Percentiles rank a stretch among this genome's conserved stretches.
Evolutionary conservation across 345 rosid genomes (phyloP).

Genomic region (Gossypium australe): DNA sequence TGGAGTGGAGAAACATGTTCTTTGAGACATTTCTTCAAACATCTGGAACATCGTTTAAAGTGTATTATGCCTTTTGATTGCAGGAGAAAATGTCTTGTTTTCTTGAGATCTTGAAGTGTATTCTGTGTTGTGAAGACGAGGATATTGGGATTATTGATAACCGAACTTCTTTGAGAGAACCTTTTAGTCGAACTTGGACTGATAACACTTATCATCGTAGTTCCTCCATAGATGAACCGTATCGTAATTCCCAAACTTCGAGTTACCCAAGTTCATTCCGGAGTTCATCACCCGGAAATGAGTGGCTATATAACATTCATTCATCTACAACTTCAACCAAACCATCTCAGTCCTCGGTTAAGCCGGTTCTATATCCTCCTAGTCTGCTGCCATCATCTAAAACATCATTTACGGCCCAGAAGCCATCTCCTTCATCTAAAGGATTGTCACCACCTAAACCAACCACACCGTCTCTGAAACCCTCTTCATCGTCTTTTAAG

Average conservation of each 20-base stretch:
- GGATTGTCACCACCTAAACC: not conserved
- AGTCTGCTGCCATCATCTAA: not conserved
- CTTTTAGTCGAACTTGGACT: not conserved
- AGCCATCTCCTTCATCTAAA: not conserved
- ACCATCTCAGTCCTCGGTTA: not conserved
- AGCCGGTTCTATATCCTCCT: not conserved
- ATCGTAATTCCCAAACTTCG: not conserved
- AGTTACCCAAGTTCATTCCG: not conserved
- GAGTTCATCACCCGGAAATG: not conserved
- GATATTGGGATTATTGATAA: not conserved
- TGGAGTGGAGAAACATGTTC: not conserved
- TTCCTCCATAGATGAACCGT: not conserved
- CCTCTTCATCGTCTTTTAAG: not conserved
- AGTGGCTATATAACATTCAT: not conserved
- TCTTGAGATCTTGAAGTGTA: conserved; percentile 5
- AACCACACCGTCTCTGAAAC: not conserved
- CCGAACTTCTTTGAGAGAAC: not conserved
- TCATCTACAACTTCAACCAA: not conserved
- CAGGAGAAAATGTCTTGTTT: conserved; percentile 5
- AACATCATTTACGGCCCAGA: not conserved
- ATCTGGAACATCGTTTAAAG: not conserved
- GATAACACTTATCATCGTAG: not conserved
- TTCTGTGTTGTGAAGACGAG: conserved; percentile 5
- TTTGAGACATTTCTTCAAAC: not conserved
- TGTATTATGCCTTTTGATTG: not conserved